Base-by-base conservation (phyloP, 345 rosid species). In the Mallotus nudiflorus region DNA sequence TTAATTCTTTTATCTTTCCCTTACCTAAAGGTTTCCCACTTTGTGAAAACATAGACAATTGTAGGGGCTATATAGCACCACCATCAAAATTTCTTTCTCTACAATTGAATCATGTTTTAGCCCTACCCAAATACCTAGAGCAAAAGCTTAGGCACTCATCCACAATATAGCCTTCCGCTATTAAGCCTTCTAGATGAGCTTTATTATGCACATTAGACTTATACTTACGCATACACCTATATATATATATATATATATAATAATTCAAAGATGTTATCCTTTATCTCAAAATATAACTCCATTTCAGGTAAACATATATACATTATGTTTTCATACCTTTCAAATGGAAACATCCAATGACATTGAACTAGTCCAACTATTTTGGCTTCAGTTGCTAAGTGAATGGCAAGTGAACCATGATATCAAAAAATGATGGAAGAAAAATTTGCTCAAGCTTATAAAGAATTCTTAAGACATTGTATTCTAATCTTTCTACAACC, bases 141-240 rank as follows among this genome's bases (percentile, higher is more conserved):
- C 70, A 65, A 65, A 74, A 61, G 3, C 39, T 40, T 4, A 62
- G 22, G 2, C 56, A 60, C 35, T 74, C 72, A n/a, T n/a, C n/a
- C n/a, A n/a, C n/a, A n/a, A n/a, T n/a, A n/a, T n/a, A n/a, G n/a
- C n/a, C n/a, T n/a, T n/a, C n/a, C n/a, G n/a, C n/a, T n/a, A n/a
- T n/a, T n/a, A n/a, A n/a, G n/a, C n/a, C n/a, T n/a, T n/a, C n/a
- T n/a, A n/a, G n/a, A n/a, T n/a, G 67, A 24, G 63, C 53, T 66
- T n/a, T 39, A 52, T 67, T 67, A 6, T 48, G 37, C 4, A 67
- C 57, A 67, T 59, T 18, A 3, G 18, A 0, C 19, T 62, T 62
- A 39, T 27, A 62, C 14, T 39, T 39, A 0, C 15, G 28, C 49
- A 62, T 55, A 9, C 24, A 14, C 25, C 60, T 55, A 55, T 25